phyloP scores from a whole-genome alignment of 2,329 filamentous ascomycete genomes.

The Colletotrichum higginsianum region DNA sequence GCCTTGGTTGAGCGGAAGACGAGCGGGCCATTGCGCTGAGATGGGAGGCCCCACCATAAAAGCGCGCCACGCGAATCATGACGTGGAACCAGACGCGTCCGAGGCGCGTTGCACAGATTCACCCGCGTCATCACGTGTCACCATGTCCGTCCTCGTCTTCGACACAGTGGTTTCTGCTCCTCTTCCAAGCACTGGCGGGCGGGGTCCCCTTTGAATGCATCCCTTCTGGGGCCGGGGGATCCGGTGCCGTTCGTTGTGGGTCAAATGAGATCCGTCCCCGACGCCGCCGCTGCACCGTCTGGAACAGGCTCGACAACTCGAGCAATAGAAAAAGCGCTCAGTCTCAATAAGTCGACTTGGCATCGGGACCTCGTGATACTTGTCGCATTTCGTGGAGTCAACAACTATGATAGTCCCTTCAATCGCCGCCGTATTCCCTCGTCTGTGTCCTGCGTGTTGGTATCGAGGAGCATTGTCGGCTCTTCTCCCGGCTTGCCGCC shows the following conservation, averaged over 20 bases:
- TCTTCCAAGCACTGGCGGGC: too few relatives aligned
- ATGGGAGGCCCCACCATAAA: not conserved
- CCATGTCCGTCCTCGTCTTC: too few relatives aligned
- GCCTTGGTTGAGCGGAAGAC: too few relatives aligned
- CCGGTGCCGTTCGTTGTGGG: not conserved
- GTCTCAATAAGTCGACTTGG: not conserved
- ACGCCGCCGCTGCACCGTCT: not conserved
- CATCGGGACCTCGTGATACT: not conserved
- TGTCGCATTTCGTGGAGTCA: not conserved
- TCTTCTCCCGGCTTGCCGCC: conserved; percentile 44
- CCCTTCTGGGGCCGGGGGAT: not conserved
- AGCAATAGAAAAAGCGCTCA: not conserved
- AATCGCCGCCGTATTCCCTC: conserved; percentile 35
- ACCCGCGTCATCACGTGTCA: conserved; percentile 12
- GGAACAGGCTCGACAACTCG: not conserved
- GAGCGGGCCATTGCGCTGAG: too few relatives aligned
- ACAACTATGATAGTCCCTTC: conserved; percentile 16
- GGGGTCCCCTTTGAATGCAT: not conserved
- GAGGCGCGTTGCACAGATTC: not conserved
- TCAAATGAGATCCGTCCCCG: not conserved
- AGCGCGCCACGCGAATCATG: conserved; percentile 12
- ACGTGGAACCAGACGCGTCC: conserved; percentile 10
- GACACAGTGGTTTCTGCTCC: too few relatives aligned
- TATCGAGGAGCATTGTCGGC: conserved; percentile 19
- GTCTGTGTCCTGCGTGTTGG: conserved; percentile 22